Conservation (phyloP, 1,139 yeast genomes). For the Kodamaea ohmeri region DNA sequence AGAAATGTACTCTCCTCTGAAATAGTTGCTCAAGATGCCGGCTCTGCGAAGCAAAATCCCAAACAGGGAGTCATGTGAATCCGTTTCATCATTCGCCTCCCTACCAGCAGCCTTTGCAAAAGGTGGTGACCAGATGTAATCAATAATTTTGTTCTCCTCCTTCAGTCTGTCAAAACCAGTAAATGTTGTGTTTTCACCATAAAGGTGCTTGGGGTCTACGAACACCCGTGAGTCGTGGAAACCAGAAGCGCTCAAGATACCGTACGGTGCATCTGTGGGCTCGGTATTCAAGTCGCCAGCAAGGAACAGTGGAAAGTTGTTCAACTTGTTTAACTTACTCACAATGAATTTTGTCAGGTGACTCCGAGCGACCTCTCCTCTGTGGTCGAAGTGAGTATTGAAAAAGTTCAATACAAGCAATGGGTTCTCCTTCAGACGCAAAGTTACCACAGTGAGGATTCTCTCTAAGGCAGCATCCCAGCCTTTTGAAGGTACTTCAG, state of each 20-base stretch:
- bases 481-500: slow-evolving; percentile 40
- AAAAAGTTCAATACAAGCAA: slow-evolving; percentile 36
- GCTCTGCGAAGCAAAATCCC: slow-evolving; percentile 16
- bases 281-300: slow-evolving; percentile 56
- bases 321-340: slow-evolving; percentile 37
- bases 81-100: background rate
- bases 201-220: slow-evolving; percentile 15
- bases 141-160: slow-evolving; percentile 20
- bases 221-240: slow-evolving; percentile 19
- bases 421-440: slow-evolving; percentile 15
- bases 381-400: slow-evolving; percentile 60
- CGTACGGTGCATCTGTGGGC: slow-evolving; percentile 42
- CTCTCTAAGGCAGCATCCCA: slow-evolving; percentile 28
- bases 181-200: slow-evolving; percentile 21
- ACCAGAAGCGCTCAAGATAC: slow-evolving; percentile 17
- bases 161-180: slow-evolving; percentile 19
- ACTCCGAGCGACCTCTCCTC: slow-evolving; percentile 46
- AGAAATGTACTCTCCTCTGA: slow-evolving; percentile 19
- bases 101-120: slow-evolving; percentile 5
- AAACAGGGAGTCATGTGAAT: slow-evolving; percentile 9
- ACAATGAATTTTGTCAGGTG: slow-evolving; percentile 47
- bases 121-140: slow-evolving; percentile 24
- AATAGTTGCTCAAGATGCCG: slow-evolving; percentile 20
- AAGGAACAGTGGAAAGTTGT: slow-evolving; percentile 36
- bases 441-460: slow-evolving; percentile 21